A percentile compares a stretch with the other conserved stretches of the same genome.
These are phyloP conservation scores for Ustilago shanxiensis DNA, from an alignment of 1,284 basidiomycete species.

Conservation along the genomic window DNA sequence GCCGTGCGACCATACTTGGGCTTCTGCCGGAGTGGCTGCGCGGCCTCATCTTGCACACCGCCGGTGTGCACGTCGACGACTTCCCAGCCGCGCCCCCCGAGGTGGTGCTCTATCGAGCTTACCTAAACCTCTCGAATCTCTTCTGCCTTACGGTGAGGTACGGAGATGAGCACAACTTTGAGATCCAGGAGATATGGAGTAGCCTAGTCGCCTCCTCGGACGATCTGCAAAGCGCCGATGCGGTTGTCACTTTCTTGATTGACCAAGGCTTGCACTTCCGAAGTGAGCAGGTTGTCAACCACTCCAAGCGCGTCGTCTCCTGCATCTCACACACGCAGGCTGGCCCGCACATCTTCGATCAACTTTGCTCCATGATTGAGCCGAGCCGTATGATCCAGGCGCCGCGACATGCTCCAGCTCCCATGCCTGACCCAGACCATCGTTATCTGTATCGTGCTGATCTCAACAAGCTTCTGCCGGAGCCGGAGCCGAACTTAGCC, in stretches of 20 bases:
- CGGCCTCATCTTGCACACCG: conserved; percentile 50
- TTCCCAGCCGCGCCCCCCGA: conserved; percentile 36
- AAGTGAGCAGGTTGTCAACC: conserved; percentile 81
- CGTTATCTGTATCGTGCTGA: conserved; percentile 62
- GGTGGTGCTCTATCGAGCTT: conserved; percentile 54
- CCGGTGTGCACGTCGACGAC: conserved; percentile 22
- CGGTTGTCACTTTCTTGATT: conserved; percentile 84
- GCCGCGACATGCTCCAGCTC: conserved; percentile 76
- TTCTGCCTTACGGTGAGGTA: conserved; percentile 86
- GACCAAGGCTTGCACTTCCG: conserved; percentile 88
- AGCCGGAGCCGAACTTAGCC: conserved; percentile 53
- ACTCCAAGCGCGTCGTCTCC: conserved; percentile 85
- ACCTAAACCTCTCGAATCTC: conserved; percentile 79
- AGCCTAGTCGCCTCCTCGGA: conserved; percentile 76
- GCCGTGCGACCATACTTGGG: conserved; percentile 56
- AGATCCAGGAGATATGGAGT: conserved; percentile 85
- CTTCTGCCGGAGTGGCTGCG: conserved; percentile 62
- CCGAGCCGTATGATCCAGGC: conserved; percentile 82
- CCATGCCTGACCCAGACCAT: conserved; percentile 66
- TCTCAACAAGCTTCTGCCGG: conserved; percentile 46
- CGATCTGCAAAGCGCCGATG: conserved; percentile 78
- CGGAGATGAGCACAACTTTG: conserved; percentile 82
- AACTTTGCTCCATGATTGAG: conserved; percentile 85
- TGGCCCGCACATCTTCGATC: conserved; percentile 82
- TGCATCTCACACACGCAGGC: conserved; percentile 84